Conservation (phyloP, 352 stramenopile species). For the Phytophthora foliorum region DNA sequence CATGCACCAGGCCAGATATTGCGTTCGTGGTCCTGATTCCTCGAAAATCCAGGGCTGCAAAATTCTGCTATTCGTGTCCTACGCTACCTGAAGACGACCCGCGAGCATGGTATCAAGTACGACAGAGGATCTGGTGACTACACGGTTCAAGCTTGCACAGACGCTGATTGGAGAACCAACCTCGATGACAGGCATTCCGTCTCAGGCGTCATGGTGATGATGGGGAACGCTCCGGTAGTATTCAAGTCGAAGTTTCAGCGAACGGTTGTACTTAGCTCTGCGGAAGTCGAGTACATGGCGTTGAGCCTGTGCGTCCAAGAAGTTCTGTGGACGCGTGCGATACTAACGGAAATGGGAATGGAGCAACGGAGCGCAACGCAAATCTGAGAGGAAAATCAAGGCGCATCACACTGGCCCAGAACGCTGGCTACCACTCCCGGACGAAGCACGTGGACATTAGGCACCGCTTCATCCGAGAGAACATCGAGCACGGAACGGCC, state of each 20-base stretch:
- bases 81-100: conserved; percentile 6
- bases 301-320: not conserved
- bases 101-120: not conserved
- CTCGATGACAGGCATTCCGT: conserved; percentile 2
- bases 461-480: conserved; percentile 14
- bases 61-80: conserved; percentile 9
- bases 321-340: conserved; percentile 1
- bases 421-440: conserved; percentile 9
- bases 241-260: conserved; percentile 13
- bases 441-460: conserved; percentile 18
- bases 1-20: not conserved
- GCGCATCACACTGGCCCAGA: conserved; percentile 8
- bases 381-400: conserved; percentile 17
- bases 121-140: not conserved
- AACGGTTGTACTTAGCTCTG: conserved; percentile 11
- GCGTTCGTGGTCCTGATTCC: not conserved
- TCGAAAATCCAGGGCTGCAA: not conserved
- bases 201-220: not conserved
- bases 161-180: not conserved
- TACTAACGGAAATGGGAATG: conserved; percentile 1
- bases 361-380: not conserved
- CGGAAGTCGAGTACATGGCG: conserved; percentile 11
- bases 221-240: not conserved
- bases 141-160: not conserved
- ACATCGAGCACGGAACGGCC: conserved; percentile 7